Percentiles rank a stretch among this genome's conserved stretches.
phyloP scores from a whole-genome alignment of 2,329 filamentous ascomycete species.

The Cercospora sesami region DNA sequence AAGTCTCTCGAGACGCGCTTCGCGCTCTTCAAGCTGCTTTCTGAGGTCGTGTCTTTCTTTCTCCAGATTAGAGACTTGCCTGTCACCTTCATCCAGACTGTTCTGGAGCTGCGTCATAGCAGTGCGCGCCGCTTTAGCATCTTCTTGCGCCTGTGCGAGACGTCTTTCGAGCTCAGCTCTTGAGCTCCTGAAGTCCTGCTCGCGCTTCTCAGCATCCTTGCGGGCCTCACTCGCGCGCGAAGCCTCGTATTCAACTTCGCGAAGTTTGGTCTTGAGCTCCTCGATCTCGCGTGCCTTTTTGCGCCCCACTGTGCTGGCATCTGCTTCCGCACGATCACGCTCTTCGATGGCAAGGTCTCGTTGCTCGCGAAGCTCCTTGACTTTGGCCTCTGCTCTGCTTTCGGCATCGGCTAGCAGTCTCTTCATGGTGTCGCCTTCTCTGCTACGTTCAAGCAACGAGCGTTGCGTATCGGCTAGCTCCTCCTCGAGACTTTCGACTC shows the following conservation, averaged over 20 bases:
- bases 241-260: constrained; percentile 77
- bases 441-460: constrained; percentile 79
- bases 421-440: constrained; percentile 94
- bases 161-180: constrained; percentile 74
- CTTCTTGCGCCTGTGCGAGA: constrained; percentile 67
- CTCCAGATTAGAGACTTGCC: constrained; percentile 78
- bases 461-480: constrained; percentile 86
- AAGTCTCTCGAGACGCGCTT: constrained; percentile 32
- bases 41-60: constrained; percentile 65
- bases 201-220: constrained; percentile 71
- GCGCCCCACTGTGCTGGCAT: constrained; percentile 74
- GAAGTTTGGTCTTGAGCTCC: constrained; percentile 74
- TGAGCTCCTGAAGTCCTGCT: constrained; percentile 71
- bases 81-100: constrained; percentile 83
- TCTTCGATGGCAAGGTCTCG: constrained; percentile 93
- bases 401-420: constrained; percentile 84
- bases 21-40: constrained; percentile 21
- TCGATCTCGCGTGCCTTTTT: constrained; percentile 80
- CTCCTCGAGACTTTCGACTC: constrained; percentile 85
- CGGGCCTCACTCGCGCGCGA: constrained; percentile 71
- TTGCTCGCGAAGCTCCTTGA: constrained; percentile 83
- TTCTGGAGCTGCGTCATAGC: constrained; percentile 77
- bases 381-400: constrained; percentile 73
- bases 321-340: constrained; percentile 87
- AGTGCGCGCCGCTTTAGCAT: constrained; percentile 71